Percentiles rank a stretch among this genome's conserved stretches.
phyloP scores from a whole-genome alignment of 352 stramenopile genomes.

The Phytophthora parvispora region DNA sequence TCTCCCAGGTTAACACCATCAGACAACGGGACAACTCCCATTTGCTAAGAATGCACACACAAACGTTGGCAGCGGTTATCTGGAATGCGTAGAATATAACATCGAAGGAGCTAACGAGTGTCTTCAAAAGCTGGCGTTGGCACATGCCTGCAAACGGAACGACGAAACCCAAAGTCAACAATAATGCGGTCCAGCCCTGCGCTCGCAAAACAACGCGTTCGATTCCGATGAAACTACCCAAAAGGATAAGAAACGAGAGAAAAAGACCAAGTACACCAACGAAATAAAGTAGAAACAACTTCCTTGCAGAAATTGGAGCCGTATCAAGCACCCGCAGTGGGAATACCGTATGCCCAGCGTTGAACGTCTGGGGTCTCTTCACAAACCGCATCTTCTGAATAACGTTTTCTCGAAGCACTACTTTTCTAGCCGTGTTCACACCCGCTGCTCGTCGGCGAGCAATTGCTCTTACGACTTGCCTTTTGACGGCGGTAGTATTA shows the following conservation, averaged over 20 bases:
- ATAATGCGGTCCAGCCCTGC: background rate
- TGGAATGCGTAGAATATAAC: constrained; percentile 47
- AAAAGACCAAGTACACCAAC: constrained; percentile 1
- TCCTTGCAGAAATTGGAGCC: background rate
- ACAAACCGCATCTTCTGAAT: constrained; percentile 20
- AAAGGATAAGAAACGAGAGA: constrained; percentile 4
- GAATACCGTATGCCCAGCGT: background rate
- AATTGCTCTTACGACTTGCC: background rate
- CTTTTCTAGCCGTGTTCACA: background rate
- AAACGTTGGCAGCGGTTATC: constrained; percentile 31
- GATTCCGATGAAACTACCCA: background rate
- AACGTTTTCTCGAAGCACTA: constrained; percentile 9
- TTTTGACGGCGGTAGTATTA: background rate
- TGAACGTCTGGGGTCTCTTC: background rate
- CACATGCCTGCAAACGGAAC: constrained; percentile 24
- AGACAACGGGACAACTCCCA: constrained; percentile 10
- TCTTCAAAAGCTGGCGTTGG: constrained; percentile 37
- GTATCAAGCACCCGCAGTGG: background rate
- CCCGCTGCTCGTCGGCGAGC: background rate
- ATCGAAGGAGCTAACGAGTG: constrained; percentile 50
- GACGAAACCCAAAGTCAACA: constrained; percentile 21
- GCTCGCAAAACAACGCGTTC: background rate
- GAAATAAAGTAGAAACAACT: background rate
- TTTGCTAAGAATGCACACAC: constrained; percentile 30
- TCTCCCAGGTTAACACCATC: constrained; percentile 12